Evolutionary conservation across 805 yeast species (phyloP), one percentile per base, ranked within the genome.

Genomic region (Cyberlindnera suaveolens): DNA sequence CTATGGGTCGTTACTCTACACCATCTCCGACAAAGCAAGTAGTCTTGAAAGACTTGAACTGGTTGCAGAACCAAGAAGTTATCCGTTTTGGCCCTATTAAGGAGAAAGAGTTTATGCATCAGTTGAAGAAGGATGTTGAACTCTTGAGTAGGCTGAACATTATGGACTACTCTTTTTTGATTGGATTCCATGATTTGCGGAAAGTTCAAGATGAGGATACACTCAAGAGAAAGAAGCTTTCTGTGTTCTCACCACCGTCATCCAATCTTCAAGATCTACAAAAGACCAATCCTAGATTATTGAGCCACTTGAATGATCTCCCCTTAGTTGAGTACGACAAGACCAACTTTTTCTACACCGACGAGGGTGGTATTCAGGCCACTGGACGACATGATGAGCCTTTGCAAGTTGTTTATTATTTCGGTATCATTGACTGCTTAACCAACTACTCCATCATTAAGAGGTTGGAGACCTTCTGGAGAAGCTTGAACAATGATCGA

Each of bases 351-450:
- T 86, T 86, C 52, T 85, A 87, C 63, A 73, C 79, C 11, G 86
- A 80, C 54, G 89, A 85, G 60, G 96, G 96, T 15, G 98, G 97
- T 3, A 78, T 85, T 34, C 69, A 82, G 39, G 82, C 91, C 4
- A 80, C 95, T 1, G 77, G 82, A 56, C 30, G 36, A 3, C 54
- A 73, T 29, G 72, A 83, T 57, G 72, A 77, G 38, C 85, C 87
- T 19, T 57, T 77, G 31, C 71, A 77, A 27, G 76, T 82, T 42
- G 76, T 91, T 7, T 93, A 93, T 64, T 93, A 90, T 57, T 67
- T 93, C 54, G 99, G 99, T 8, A 82, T 93, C 32, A 93, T 93
- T 50, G 99, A 93, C 60, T 91, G 96, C 64, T 69, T 93, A 52
- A 93, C 99, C 0, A 78, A 78, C 49, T 87, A 87, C 54, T 79